Evolutionary conservation across 345 rosid species (phyloP).

Genomic region (Trapa incisa): DNA sequence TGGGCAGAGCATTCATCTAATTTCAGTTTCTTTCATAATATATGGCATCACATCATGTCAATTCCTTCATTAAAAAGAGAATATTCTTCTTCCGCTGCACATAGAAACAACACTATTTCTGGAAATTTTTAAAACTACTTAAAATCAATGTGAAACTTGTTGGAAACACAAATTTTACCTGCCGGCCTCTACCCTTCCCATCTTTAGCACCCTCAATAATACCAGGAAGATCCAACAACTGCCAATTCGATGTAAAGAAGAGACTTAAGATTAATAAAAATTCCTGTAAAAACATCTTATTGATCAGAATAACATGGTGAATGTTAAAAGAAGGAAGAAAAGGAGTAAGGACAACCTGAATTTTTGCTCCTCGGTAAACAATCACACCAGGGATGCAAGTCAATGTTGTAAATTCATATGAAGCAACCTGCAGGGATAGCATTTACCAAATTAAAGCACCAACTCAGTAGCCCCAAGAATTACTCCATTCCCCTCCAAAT

Average conservation of each 20-base stretch:
- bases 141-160: not conserved
- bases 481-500: not conserved
- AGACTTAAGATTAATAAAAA: not conserved
- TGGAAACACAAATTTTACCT: slow-evolving; percentile 27
- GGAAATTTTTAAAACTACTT: not conserved
- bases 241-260: slow-evolving; percentile 13
- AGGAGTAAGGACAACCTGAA: slow-evolving; percentile 43
- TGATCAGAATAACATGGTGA: not conserved
- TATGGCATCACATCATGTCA: not conserved
- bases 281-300: not conserved
- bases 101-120: not conserved
- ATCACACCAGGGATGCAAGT: slow-evolving; percentile 98
- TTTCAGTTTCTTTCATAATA: not conserved
- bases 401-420: slow-evolving; percentile 92
- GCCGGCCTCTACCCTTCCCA: slow-evolving; percentile 98
- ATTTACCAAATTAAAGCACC: not conserved
- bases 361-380: slow-evolving; percentile 86
- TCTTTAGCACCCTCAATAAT: slow-evolving; percentile 99
- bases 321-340: not conserved
- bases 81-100: not conserved
- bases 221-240: slow-evolving; percentile 96
- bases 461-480: not conserved
- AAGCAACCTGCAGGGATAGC: slow-evolving; percentile 57
- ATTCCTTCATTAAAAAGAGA: not conserved
- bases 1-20: not conserved